Evolutionary conservation across 805 yeast species (phyloP).

Genomic region (Ogataea nitratoaversa): DNA sequence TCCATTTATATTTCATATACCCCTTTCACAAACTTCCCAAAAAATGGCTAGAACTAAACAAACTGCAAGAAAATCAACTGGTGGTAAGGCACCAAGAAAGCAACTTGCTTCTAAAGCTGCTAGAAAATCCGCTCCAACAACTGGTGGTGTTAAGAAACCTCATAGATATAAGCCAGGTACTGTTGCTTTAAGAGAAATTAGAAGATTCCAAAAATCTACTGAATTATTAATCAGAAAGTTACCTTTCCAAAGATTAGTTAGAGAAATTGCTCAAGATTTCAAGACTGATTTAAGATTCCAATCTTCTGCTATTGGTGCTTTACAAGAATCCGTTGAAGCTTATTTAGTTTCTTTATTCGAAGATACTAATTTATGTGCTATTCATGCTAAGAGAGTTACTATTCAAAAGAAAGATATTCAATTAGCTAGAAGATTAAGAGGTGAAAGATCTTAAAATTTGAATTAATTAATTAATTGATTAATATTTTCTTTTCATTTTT

Average conservation of each 20-base stretch:
- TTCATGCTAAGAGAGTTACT: slow-evolving; percentile 98
- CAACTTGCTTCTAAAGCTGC: slow-evolving; percentile 91
- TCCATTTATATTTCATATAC: too few species aligned
- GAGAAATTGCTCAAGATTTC: slow-evolving; percentile 94
- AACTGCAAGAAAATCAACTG: slow-evolving; percentile 92
- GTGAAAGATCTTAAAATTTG: slow-evolving; percentile 73
- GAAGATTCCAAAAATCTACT: slow-evolving; percentile 96
- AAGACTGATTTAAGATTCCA: slow-evolving; percentile 94
- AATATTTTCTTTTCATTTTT: not conserved
- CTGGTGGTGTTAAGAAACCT: slow-evolving; percentile 92
- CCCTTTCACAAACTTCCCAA: not conserved
- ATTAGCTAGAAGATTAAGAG: slow-evolving; percentile 96
- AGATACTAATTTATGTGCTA: slow-evolving; percentile 97
- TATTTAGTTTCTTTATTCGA: slow-evolving; percentile 93
- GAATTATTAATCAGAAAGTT: slow-evolving; percentile 92
- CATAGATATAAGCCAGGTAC: slow-evolving; percentile 98
- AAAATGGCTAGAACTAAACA: slow-evolving; percentile 89
- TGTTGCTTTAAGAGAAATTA: slow-evolving; percentile 93
- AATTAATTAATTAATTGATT: slow-evolving; percentile 10
- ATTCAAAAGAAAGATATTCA: slow-evolving; percentile 98
- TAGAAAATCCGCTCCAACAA: slow-evolving; percentile 87
- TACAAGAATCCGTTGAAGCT: slow-evolving; percentile 98
- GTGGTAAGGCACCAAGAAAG: slow-evolving; percentile 96
- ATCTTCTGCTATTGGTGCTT: slow-evolving; percentile 94
- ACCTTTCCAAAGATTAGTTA: slow-evolving; percentile 95